These are phyloP conservation scores for Irpex lacteus DNA, from an alignment of 1,284 basidiomycete species.

Conservation along the genomic window DNA sequence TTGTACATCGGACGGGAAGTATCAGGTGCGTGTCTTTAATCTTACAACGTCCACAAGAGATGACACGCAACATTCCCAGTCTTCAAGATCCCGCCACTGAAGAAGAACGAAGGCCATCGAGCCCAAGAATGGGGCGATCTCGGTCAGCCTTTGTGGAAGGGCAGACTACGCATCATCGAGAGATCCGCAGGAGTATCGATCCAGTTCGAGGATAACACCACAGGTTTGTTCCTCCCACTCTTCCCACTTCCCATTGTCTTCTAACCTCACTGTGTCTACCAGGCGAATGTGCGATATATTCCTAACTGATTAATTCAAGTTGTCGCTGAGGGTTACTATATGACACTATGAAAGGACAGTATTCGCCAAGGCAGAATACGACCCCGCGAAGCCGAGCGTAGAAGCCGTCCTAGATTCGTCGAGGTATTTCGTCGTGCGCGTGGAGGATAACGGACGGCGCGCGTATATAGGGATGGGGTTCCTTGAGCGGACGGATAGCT, in stretches of 20 bases:
- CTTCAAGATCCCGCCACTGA: conserved; percentile 81
- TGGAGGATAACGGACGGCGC: conserved; percentile 84
- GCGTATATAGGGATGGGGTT: conserved; percentile 96
- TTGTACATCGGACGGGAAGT: conserved; percentile 84
- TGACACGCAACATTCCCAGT: conserved; percentile 46
- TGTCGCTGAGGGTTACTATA: background rate
- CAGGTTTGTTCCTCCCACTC: too few relatives aligned
- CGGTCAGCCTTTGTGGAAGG: conserved; percentile 83
- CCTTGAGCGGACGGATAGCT: conserved; percentile 86
- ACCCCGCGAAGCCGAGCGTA: conserved; percentile 77
- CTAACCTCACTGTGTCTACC: too few relatives aligned
- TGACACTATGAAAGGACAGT: conserved; percentile 40
- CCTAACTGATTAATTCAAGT: background rate
- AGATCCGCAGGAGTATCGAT: conserved; percentile 57
- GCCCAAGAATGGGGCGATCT: conserved; percentile 87
- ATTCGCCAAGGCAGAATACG: conserved; percentile 92
- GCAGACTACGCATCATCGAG: conserved; percentile 83
- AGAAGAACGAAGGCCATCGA: conserved; percentile 80
- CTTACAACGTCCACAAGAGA: background rate
- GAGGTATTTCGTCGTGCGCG: conserved; percentile 91
- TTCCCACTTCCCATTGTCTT: too few relatives aligned
- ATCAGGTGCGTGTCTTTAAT: conserved; percentile 50
- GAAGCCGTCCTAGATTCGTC: conserved; percentile 97
- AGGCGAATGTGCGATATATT: conserved; percentile 56
- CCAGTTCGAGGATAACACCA: conserved; percentile 73